Base-by-base conservation (phyloP, 2,329 filamentous ascomycete species). In the Neonectria coccinea region DNA sequence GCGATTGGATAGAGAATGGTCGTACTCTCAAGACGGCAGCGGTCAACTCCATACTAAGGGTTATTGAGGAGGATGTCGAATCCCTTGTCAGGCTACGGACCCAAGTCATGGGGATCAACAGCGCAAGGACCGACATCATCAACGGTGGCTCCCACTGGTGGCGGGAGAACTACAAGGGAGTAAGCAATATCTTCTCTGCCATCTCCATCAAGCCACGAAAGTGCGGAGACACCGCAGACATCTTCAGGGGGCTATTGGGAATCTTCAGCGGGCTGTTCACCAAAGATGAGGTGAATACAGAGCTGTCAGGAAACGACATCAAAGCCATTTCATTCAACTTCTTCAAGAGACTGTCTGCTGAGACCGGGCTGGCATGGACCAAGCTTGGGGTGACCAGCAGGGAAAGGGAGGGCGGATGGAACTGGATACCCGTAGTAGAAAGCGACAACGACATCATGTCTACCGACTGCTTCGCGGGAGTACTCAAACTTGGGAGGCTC, bases 111-210 rank as follows among this genome's bases (percentile, higher is more conserved):
- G 59, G 59, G 2, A 56, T 62, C 16, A 62, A 20, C 42, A 50
- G 42, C 45, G 59, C 59, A 6, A 47, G 59, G 12, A 62, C 59
- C 4, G 59, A 62, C 52, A 56, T 62, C 59, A 74, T 77, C 29
- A 74, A 69, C 50, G 75, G 76, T 8, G 75, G 76, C 3, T 69
- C 70, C n/a, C 31, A 31, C 5, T 78, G 75, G 76, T 78, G 76
- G 76, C 51, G 55, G n/a, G 71, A 75, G 20, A 78, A 78, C 48
- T 63, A 70, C 59, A 70, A 68, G 45, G 76, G 76, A 1, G 64
- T 77, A 10, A 71, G 73, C 59, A 78, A 78, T 52, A 70, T 78
- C 8, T 78, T 78, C 61, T 78, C 76, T 1, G 76, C 75, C 44
- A 68, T 78, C 27, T 76, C 76, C 3, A 69, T 77, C 10, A 62